A percentile compares a stretch with the other conserved stretches of the same genome.
These are phyloP conservation scores for Suillus alpinus DNA, from an alignment of 768 basidiomycete species.

Conservation along the genomic window DNA sequence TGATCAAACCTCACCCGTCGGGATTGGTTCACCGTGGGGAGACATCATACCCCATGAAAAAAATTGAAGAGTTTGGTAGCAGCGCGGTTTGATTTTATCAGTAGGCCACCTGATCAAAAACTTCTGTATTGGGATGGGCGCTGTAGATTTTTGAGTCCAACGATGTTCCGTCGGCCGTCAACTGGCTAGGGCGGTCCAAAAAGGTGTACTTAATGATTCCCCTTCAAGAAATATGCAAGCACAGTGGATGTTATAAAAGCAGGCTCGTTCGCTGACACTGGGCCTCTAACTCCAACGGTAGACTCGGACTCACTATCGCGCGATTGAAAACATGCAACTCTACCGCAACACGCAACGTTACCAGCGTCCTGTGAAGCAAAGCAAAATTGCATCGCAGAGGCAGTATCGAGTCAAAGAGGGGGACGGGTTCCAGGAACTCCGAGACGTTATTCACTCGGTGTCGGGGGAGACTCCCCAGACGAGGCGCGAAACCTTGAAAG, in stretches of 20 bases:
- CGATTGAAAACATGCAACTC: not conserved
- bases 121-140: too few relatives aligned
- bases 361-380: not conserved
- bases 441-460: slow-evolving; percentile 22
- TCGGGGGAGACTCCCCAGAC: slow-evolving; percentile 22
- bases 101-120: too few relatives aligned
- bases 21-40: not conserved
- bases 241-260: not conserved
- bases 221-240: too few relatives aligned
- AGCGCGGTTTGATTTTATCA: not conserved
- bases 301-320: not conserved
- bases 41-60: not conserved
- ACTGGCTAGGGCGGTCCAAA: too few relatives aligned
- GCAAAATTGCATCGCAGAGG: slow-evolving; percentile 20
- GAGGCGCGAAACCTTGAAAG: slow-evolving; percentile 25
- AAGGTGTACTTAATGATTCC: too few relatives aligned
- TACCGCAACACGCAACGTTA: not conserved
- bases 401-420: slow-evolving; percentile 29
- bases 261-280: too few relatives aligned
- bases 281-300: not conserved
- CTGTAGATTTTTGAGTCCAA: too few relatives aligned
- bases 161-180: too few relatives aligned
- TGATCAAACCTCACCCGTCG: not conserved
- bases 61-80: not conserved
- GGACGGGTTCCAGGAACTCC: slow-evolving; percentile 31